These are phyloP conservation scores for Penicillium concentricum DNA, from an alignment of 2,329 filamentous ascomycete genomes.

Conservation along the genomic window DNA sequence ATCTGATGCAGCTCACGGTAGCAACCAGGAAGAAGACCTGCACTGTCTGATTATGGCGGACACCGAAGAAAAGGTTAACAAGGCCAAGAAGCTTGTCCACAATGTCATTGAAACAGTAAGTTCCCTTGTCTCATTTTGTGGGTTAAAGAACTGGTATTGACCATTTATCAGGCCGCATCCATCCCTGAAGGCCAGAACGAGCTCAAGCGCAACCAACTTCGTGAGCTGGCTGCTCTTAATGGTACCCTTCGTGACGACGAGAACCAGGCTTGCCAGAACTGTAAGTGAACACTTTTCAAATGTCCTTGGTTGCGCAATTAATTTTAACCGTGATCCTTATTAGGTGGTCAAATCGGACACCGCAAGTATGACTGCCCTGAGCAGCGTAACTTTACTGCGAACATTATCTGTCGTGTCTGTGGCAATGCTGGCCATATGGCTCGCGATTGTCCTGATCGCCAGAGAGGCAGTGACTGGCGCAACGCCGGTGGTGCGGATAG, in stretches of 20 bases:
- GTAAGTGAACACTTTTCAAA: constrained; percentile 41
- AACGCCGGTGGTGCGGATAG: constrained; percentile 59
- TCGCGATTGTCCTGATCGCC: constrained; percentile 91
- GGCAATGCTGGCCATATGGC: constrained; percentile 98
- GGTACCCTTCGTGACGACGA: constrained; percentile 98
- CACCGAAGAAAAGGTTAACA: constrained; percentile 98
- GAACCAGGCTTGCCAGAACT: constrained; percentile 99
- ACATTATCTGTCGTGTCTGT: constrained; percentile 97
- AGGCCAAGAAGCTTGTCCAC: constrained; percentile 96
- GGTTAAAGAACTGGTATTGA: constrained; percentile 28
- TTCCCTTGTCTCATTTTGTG: constrained; percentile 23
- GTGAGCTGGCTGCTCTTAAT: constrained; percentile 96
- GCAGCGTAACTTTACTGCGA: constrained; percentile 97
- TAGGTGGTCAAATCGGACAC: constrained; percentile 91
- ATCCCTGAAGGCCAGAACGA: constrained; percentile 99
- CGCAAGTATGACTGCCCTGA: constrained; percentile 98
- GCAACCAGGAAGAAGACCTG: constrained; percentile 99
- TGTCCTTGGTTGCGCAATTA: not conserved
- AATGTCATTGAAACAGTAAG: constrained; percentile 97
- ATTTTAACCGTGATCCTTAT: constrained; percentile 19
- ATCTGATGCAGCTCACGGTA: constrained; percentile 97
- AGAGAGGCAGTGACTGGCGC: constrained; percentile 87
- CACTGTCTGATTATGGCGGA: constrained; percentile 99
- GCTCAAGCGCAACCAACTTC: constrained; percentile 96
- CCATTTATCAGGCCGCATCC: constrained; percentile 73